Conservation (phyloP, 148 eudicot species). For the Rhododendron kiyosumense region DNA sequence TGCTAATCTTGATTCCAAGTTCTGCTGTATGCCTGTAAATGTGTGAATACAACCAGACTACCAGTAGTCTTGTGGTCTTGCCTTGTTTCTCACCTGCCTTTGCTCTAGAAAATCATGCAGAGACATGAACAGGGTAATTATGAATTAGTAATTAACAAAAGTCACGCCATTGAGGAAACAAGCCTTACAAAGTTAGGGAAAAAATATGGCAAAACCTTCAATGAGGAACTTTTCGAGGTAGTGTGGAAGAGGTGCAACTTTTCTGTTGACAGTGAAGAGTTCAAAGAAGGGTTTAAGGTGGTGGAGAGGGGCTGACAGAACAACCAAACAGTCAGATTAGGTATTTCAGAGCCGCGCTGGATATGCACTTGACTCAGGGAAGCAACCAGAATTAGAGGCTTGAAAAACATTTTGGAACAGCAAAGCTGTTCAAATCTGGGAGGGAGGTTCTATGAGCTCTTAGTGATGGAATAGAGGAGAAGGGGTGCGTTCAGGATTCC, state of each 20-base stretch:
- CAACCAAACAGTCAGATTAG: background rate
- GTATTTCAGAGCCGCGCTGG: background rate
- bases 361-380: background rate
- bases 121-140: background rate
- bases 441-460: background rate
- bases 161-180: background rate
- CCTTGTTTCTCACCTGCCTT: background rate
- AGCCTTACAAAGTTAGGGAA: background rate
- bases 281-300: background rate
- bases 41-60: background rate
- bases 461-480: background rate
- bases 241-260: background rate
- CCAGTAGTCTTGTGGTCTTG: background rate
- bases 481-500: background rate
- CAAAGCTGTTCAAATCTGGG: background rate
- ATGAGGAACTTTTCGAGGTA: background rate
- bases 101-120: background rate
- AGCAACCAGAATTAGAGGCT: slow-evolving; percentile 3
- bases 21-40: background rate
- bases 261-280: background rate
- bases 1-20: background rate
- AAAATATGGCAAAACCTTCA: background rate
- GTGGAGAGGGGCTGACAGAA: background rate
- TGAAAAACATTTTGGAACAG: background rate
- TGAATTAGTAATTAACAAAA: background rate